These are phyloP conservation scores for Emmonsiellopsis sp. DNA, from an alignment of 2,329 filamentous ascomycete species.

Conservation along the genomic window DNA sequence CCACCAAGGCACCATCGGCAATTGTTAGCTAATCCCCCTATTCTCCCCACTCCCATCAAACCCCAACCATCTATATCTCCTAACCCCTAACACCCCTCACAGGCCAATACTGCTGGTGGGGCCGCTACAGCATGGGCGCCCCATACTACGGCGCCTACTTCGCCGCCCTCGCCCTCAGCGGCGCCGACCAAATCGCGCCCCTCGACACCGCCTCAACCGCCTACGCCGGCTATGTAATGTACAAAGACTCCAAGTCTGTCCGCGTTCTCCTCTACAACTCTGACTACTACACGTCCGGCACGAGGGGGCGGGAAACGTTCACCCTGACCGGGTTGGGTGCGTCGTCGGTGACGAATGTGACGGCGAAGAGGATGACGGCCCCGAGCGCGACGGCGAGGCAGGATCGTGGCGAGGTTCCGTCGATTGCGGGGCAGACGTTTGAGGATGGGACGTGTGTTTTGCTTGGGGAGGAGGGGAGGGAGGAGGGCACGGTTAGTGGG, in stretches of 20 bases:
- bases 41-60: neutral
- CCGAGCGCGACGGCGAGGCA: slow-evolving; percentile 34
- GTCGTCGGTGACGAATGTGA: slow-evolving; percentile 18
- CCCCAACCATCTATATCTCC: neutral
- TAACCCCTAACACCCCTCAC: neutral
- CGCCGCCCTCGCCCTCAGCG: slow-evolving; percentile 20
- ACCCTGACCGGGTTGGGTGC: slow-evolving; percentile 33
- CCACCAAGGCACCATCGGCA: slow-evolving; percentile 43
- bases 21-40: slow-evolving; percentile 27
- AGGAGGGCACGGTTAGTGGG: slow-evolving; percentile 14
- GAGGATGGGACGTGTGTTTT: slow-evolving; percentile 37
- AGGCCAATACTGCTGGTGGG: slow-evolving; percentile 41
- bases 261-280: slow-evolving; percentile 30
- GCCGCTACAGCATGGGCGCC: slow-evolving; percentile 39
- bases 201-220: neutral
- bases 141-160: slow-evolving; percentile 46
- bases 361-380: slow-evolving; percentile 38
- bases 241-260: slow-evolving; percentile 27
- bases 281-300: slow-evolving; percentile 23
- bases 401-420: slow-evolving; percentile 35
- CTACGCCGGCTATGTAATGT: slow-evolving; percentile 32
- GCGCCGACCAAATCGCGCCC: neutral
- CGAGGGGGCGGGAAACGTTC: slow-evolving; percentile 26
- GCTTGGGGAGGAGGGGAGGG: slow-evolving; percentile 24
- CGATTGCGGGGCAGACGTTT: slow-evolving; percentile 40